Evolutionary conservation across 805 yeast species (phyloP).

Genomic region (Schizosaccharomyces osmophilus): DNA sequence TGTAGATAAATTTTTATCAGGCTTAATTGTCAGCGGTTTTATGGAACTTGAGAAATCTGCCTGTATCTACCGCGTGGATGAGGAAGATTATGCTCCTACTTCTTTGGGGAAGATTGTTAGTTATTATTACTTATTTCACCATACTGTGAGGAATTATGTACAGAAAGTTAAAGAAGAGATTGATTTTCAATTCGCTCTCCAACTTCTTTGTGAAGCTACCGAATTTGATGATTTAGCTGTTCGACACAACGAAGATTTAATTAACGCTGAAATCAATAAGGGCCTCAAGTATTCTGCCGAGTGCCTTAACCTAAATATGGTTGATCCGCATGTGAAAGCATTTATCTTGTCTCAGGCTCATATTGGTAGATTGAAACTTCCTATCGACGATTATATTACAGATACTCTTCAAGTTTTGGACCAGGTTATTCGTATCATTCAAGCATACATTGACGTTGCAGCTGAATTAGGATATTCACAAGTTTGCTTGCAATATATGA

Average conservation of each 20-base stretch:
- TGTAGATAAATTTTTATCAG: conserved; percentile 15
- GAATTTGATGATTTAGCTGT: conserved; percentile 80
- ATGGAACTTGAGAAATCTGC: conserved; percentile 43
- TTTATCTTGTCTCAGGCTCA: conserved; percentile 49
- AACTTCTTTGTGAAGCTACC: conserved; percentile 34
- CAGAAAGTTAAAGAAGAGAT: conserved; percentile 23
- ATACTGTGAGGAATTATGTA: conserved; percentile 51
- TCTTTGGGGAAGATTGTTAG: conserved; percentile 69
- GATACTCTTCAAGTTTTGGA: conserved; percentile 84
- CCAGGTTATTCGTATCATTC: conserved; percentile 78
- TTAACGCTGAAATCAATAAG: conserved; percentile 62
- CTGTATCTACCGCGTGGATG: conserved; percentile 34
- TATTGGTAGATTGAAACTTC: conserved; percentile 48
- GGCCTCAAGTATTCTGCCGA: conserved; percentile 36
- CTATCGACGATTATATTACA: conserved; percentile 84
- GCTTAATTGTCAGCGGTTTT: conserved; percentile 42
- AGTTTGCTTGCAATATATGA: conserved; percentile 36
- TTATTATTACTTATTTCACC: conserved; percentile 78
- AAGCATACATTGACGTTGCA: conserved; percentile 75
- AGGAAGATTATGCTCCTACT: conserved; percentile 26
- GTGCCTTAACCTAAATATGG: conserved; percentile 24
- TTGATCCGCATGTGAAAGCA: conserved; percentile 74
- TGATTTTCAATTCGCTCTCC: conserved; percentile 38
- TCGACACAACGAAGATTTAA: conserved; percentile 73
- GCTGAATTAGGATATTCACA: conserved; percentile 54